Base-by-base conservation (phyloP, 495 filamentous ascomycete species). In the Aspergillus haitiensis region DNA sequence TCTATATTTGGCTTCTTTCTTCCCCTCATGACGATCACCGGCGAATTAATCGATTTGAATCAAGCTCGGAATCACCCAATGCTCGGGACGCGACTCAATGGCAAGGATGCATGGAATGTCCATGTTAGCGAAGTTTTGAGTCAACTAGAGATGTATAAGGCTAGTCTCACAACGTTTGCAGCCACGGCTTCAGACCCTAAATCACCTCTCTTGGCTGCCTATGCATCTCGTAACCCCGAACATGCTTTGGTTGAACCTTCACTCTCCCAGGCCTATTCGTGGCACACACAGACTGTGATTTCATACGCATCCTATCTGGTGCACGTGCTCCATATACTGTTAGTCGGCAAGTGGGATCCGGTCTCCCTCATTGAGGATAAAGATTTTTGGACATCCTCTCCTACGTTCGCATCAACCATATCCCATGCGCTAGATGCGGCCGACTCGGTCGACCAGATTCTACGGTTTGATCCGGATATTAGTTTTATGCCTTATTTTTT, bases 401-500 rank as follows among this genome's bases (percentile, higher is more conserved):
- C 88, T 37, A 85, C 88, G 5, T 94, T 94, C 74, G 86, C 89
- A 57, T 87, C 85, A 13, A 89, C 89, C 27, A 92, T 90, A 5
- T 86, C 87, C 1, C 90, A 93, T 61, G 88, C 89, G 7, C 83
- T 94, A 13, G 85, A 88, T 12, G 90, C 89, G 0, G 89, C 90
- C 1, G 88, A 92, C 71, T 89, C 90, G 15, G 86, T 92, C 58
- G 86, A 84, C 73, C 87, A 91, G 65, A 91, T 94, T 54, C 81
- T 93, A n/a, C 88, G 92, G 58, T 89, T 85, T 66, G 90, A 94
- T 69, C 88, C 90, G 0, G 89, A 91, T 50, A 81, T 92, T 36
- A 90, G 90, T 65, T 92, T 92, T 73, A 94, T 92, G 88, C 90
- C 90, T 6, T 92, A 91, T 75, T 91, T 94, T 70, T 94, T 92